Percentiles rank a stretch among this genome's conserved stretches.
Evolutionary conservation across 2,329 filamentous ascomycete species (phyloP).

Genomic region (Ascochyta rabiei): DNA sequence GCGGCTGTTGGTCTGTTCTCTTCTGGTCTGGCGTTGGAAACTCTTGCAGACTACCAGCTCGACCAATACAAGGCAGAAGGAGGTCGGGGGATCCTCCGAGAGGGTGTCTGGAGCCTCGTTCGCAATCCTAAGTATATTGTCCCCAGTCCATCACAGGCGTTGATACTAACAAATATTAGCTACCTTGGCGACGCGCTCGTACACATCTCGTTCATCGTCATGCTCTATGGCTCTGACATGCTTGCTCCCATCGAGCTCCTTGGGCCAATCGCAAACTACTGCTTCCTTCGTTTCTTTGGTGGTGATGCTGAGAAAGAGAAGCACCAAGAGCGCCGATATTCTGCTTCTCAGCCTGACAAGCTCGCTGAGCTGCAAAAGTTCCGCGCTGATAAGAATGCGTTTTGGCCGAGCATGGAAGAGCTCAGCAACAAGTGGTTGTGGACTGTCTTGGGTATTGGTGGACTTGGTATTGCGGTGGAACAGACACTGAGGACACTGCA

Average conservation of each 20-base stretch:
- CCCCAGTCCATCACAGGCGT: not conserved
- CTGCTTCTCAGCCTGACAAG: constrained; percentile 57
- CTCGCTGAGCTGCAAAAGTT: constrained; percentile 60
- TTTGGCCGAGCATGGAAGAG: constrained; percentile 62
- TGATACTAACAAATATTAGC: constrained; percentile 42
- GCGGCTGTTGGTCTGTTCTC: constrained; percentile 61
- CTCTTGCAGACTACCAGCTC: constrained; percentile 63
- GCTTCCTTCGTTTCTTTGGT: constrained; percentile 62
- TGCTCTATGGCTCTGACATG: constrained; percentile 61
- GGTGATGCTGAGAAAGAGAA: constrained; percentile 63
- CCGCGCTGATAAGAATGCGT: constrained; percentile 62
- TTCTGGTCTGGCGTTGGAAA: constrained; percentile 62
- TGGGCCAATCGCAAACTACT: constrained; percentile 64
- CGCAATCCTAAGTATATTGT: constrained; percentile 64
- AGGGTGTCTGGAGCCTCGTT: constrained; percentile 68
- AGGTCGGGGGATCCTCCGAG: constrained; percentile 54
- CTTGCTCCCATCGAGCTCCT: constrained; percentile 62
- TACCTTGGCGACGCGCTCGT: constrained; percentile 67
- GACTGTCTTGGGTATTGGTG: constrained; percentile 58
- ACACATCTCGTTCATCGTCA: constrained; percentile 64
- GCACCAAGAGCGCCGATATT: constrained; percentile 60
- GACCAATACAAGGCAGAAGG: constrained; percentile 56
- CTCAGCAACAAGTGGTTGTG: constrained; percentile 63
- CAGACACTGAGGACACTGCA: constrained; percentile 43
- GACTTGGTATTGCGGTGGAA: constrained; percentile 57